These are phyloP conservation scores for Nannizziopsis barbatae DNA, from an alignment of 2,329 filamentous ascomycete genomes.

Conservation along the genomic window DNA sequence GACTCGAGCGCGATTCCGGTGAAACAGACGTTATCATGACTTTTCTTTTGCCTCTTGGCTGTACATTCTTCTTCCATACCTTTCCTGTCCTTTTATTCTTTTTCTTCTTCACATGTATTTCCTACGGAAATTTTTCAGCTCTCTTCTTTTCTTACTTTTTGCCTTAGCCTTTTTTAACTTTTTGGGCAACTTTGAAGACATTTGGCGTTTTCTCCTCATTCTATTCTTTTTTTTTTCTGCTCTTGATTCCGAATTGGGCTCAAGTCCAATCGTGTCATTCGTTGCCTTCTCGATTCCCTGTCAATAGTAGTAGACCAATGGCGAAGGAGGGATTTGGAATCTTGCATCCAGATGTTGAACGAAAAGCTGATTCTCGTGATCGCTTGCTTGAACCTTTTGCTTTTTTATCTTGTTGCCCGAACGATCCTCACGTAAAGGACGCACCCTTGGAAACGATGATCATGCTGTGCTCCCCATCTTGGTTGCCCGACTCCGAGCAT, in stretches of 20 bases:
- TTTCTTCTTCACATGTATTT: background rate
- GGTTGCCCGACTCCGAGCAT: no score
- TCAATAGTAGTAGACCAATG: no score
- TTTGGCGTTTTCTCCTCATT: background rate
- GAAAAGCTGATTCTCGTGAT: no score
- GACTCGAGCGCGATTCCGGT: background rate
- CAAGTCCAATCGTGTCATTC: background rate
- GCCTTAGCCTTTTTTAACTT: background rate
- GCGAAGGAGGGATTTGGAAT: no score
- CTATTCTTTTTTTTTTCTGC: background rate
- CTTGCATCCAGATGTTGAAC: no score
- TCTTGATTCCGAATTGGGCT: background rate
- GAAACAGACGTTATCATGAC: background rate
- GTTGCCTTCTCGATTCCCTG: background rate
- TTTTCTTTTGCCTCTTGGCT: background rate
- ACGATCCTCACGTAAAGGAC: no score
- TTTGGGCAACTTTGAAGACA: background rate
- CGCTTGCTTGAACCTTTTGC: no score
- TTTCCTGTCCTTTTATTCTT: background rate
- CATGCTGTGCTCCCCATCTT: no score
- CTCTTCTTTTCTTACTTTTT: background rate
- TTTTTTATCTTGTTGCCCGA: no score
- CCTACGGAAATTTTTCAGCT: constrained; percentile 5
- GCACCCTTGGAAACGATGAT: no score
- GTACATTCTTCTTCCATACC: background rate